These are phyloP conservation scores for Linnemannia zychae DNA, from an alignment of 192 early-diverging fungal species.

Conservation along the genomic window DNA sequence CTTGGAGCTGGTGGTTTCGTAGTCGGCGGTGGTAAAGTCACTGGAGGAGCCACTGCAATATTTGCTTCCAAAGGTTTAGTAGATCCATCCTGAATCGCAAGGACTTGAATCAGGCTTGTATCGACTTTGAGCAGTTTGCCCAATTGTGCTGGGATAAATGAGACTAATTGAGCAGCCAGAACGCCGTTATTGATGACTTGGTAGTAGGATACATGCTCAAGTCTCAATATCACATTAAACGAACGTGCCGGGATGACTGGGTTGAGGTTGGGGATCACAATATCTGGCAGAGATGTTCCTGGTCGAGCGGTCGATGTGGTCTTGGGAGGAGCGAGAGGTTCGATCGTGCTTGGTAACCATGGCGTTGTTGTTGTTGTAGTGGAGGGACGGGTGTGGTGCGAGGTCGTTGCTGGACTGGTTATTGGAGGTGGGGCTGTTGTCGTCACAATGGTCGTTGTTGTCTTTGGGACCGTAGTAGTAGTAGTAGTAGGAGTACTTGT, in stretches of 20 bases:
- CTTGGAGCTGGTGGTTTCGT: background rate
- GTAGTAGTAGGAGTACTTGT: too few relatives aligned
- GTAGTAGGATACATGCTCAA: conserved; percentile 41
- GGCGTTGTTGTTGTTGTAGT: conserved; percentile 25
- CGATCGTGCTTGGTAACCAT: conserved; percentile 45
- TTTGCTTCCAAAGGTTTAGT: background rate
- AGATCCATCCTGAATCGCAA: conserved; percentile 44
- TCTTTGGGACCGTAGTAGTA: background rate
- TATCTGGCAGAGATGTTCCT: conserved; percentile 39
- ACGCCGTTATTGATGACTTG: conserved; percentile 54
- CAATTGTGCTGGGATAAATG: conserved; percentile 40
- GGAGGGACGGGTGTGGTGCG: background rate
- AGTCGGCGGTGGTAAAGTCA: background rate
- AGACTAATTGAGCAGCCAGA: conserved; percentile 46
- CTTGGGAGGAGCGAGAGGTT: conserved; percentile 28
- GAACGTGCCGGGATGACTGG: conserved; percentile 29
- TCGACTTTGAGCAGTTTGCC: conserved; percentile 10
- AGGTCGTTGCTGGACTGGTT: background rate
- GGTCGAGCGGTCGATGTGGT: conserved; percentile 11
- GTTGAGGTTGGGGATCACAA: conserved; percentile 43
- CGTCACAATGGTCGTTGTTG: background rate
- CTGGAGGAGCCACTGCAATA: background rate
- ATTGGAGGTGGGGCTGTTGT: background rate
- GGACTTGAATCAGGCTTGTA: conserved; percentile 15
- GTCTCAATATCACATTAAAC: conserved; percentile 32